A percentile compares a stretch with the other conserved stretches of the same genome.
These are phyloP conservation scores for Hyaloscypha variabilis DNA, from an alignment of 495 filamentous ascomycete genomes.

Conservation along the genomic window DNA sequence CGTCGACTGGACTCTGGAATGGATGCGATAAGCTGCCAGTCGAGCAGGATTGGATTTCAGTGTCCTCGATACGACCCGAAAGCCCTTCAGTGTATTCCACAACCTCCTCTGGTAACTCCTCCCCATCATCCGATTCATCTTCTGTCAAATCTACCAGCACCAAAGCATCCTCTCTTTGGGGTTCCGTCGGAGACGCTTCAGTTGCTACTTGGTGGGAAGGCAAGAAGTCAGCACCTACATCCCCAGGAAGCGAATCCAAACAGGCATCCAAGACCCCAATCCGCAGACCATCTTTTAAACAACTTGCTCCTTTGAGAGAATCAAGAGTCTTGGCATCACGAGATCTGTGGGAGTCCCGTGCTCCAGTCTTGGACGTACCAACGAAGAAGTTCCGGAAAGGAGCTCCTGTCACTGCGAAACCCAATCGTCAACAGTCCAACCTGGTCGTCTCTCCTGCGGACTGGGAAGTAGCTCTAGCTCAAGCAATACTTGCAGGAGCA, in stretches of 20 bases:
- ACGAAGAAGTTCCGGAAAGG: slow-evolving; percentile 11
- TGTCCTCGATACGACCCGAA: slow-evolving; percentile 29
- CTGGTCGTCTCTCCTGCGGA: slow-evolving; percentile 17
- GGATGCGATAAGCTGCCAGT: neutral
- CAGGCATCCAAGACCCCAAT: slow-evolving; percentile 19
- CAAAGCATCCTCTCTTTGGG: slow-evolving; percentile 33
- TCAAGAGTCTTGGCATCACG: slow-evolving; percentile 27
- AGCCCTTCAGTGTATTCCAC: slow-evolving; percentile 28
- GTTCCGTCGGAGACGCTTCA: slow-evolving; percentile 3
- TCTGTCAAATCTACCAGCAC: slow-evolving; percentile 32
- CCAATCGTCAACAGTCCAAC: slow-evolving; percentile 20
- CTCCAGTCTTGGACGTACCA: slow-evolving; percentile 15
- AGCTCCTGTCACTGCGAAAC: neutral
- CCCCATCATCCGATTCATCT: slow-evolving; percentile 27
- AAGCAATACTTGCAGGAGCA: slow-evolving; percentile 8
- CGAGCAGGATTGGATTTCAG: slow-evolving; percentile 34
- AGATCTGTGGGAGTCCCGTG: slow-evolving; percentile 21
- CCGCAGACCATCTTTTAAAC: slow-evolving; percentile 15
- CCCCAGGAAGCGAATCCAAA: slow-evolving; percentile 3
- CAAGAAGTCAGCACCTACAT: slow-evolving; percentile 14
- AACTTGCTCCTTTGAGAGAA: slow-evolving; percentile 23
- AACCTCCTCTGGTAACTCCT: slow-evolving; percentile 25
- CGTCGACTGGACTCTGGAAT: slow-evolving; percentile 26
- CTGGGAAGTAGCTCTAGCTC: slow-evolving; percentile 22
- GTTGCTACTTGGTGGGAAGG: slow-evolving; percentile 19